Base-by-base conservation (phyloP, 2,329 filamentous ascomycete species). In the Graphilbum sp. region DNA sequence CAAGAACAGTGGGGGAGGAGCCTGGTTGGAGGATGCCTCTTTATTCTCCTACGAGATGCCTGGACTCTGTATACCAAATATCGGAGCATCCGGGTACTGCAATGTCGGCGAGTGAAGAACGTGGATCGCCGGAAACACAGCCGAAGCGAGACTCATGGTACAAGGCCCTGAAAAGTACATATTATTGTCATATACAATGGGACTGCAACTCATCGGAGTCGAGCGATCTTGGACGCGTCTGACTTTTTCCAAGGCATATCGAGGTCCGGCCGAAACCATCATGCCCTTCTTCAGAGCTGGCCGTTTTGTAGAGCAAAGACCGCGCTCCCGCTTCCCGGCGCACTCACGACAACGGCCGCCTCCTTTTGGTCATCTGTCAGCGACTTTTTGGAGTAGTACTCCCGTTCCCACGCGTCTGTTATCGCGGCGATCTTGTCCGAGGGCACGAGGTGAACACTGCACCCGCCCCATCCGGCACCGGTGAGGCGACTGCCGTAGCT, bases 381-480 rank as follows among this genome's bases (percentile, higher is more conserved):
- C 6, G 64, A 52, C 47, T 69, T 69, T 62, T 79, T 80, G 40
- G 69, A 62, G 57, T 92, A 96, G 56, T 96, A 98, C 53, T 86
- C 75, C 45, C 69, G 69, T 50, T 81, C 73, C 69, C 90, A 75
- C 5, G 83, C 83, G 50, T 72, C 66, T 55, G 72, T 84, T 18
- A 98, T 82, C 20, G 64, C 72, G 5, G 79, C 75, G 1, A 95
- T 80, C 58, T 80, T 88, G 50, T 85, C 72, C 41, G 75, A 81
- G 0, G 88, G 81, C 37, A 96, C 80, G 41, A 98, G 69, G 61
- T 98, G 90, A 41, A 98, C 88, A 43, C 75, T 90, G 61, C 90
- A 96, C 3, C 90, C 90, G 44, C 90, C 90, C 90, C 90, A 98
- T 3, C 90, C 90, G 1, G 90, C 90, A 30, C 90, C 90, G 0